phyloP scores from a whole-genome alignment of 768 basidiomycete genomes.

The Agaricus blazei region DNA sequence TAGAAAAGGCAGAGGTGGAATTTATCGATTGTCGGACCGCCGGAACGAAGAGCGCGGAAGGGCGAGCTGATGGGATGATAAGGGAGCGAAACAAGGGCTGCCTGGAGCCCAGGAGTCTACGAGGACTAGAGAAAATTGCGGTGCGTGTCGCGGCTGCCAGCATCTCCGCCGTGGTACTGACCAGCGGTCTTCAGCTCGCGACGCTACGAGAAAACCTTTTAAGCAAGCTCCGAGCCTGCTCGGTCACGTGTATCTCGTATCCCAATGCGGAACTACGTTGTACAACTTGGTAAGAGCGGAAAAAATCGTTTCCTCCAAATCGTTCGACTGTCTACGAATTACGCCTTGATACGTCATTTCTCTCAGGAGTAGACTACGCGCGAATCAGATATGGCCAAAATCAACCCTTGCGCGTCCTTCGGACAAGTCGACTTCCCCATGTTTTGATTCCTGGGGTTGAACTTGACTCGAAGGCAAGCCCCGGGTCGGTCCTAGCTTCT shows the following conservation, averaged over 20 bases:
- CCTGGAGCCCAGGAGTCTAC: background rate
- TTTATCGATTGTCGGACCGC: conserved; percentile 29
- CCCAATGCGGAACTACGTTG: too few species aligned
- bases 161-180: background rate
- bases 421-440: too few species aligned
- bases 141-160: conserved; percentile 5
- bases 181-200: background rate
- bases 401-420: too few species aligned
- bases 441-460: background rate
- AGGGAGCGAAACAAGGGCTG: conserved; percentile 10
- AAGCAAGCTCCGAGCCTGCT: conserved; percentile 1
- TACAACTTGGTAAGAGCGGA: too few species aligned
- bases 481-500: background rate
- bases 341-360: too few species aligned
- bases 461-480: background rate
- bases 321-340: too few species aligned
- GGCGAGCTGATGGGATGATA: conserved; percentile 16
- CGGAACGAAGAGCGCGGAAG: conserved; percentile 18
- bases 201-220: background rate
- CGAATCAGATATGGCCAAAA: too few species aligned
- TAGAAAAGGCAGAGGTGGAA: conserved; percentile 16
- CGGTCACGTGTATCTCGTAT: background rate
- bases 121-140: conserved; percentile 3
- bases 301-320: too few species aligned
- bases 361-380: too few species aligned